Evolutionary conservation across 805 yeast genomes (phyloP).

Genomic region (Citeromyces matritensis): DNA sequence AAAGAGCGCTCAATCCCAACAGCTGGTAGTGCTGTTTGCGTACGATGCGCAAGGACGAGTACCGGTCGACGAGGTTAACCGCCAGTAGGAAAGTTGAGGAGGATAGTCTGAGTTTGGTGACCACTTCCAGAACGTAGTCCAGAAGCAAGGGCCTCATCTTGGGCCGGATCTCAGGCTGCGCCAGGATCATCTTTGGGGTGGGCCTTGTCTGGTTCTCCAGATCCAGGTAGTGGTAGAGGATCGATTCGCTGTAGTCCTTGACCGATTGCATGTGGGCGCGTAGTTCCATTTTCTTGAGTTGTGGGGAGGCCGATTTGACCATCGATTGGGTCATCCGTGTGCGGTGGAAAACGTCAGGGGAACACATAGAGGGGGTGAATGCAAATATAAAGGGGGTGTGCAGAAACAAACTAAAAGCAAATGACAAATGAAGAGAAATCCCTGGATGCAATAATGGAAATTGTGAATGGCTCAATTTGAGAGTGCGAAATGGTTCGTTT

Average conservation of each 20-base stretch:
- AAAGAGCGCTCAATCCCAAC: conserved; percentile 25
- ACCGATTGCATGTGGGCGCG: conserved; percentile 4
- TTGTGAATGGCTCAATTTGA: no score
- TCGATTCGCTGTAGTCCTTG: conserved; percentile 4
- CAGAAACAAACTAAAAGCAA: no score
- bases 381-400: no score
- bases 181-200: conserved; percentile 7
- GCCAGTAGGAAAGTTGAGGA: conserved; percentile 20
- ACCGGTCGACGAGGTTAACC: conserved; percentile 21
- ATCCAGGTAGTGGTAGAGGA: conserved; percentile 9
- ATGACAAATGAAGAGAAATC: no score
- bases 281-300: conserved; percentile 3
- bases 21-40: conserved; percentile 19
- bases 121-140: conserved; percentile 15
- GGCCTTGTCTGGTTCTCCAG: conserved; percentile 15
- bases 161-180: conserved; percentile 8
- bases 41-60: conserved; percentile 17
- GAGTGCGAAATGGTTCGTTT: no score
- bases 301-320: background rate
- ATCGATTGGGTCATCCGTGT: background rate
- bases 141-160: conserved; percentile 10
- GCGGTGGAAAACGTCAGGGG: background rate
- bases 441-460: no score
- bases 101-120: conserved; percentile 12
- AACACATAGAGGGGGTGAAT: no score